phyloP scores from a whole-genome alignment of 352 stramenopile species.

The Pythium phragmiticola region DNA sequence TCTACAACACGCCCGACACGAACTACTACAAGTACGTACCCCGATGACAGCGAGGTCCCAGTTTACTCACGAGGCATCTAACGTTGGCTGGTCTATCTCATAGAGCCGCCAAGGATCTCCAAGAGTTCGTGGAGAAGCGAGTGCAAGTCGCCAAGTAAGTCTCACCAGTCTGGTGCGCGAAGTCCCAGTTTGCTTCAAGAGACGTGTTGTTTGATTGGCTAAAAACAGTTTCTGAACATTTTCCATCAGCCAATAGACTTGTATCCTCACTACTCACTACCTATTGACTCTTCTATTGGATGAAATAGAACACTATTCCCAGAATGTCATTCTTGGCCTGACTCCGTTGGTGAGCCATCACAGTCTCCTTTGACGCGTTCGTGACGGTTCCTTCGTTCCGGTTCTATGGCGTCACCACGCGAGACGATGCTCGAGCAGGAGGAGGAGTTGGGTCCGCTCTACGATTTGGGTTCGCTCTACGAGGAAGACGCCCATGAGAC shows the following conservation, averaged over 20 bases:
- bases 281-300: not conserved
- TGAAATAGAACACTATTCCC: conserved; percentile 1
- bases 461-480: conserved; percentile 22
- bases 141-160: conserved; percentile 45
- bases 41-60: not conserved
- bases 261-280: not conserved
- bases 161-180: not conserved
- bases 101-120: conserved; percentile 75
- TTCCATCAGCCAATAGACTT: conserved; percentile 4
- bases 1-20: conserved; percentile 95
- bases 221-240: not conserved
- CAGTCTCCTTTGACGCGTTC: not conserved
- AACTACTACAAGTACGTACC: conserved; percentile 95
- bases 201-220: conserved; percentile 20
- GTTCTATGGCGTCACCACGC: conserved; percentile 12
- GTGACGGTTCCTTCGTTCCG: conserved; percentile 10
- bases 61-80: not conserved
- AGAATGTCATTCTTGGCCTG: conserved; percentile 9
- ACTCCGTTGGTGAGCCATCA: conserved; percentile 12
- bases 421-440: conserved; percentile 19
- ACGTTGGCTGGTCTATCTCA: not conserved
- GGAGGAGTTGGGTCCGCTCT: conserved; percentile 20
- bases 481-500: conserved; percentile 38
- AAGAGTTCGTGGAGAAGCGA: conserved; percentile 71
- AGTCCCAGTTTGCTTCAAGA: not conserved